phyloP scores from a whole-genome alignment of 345 rosid genomes.

The Populus simonii region DNA sequence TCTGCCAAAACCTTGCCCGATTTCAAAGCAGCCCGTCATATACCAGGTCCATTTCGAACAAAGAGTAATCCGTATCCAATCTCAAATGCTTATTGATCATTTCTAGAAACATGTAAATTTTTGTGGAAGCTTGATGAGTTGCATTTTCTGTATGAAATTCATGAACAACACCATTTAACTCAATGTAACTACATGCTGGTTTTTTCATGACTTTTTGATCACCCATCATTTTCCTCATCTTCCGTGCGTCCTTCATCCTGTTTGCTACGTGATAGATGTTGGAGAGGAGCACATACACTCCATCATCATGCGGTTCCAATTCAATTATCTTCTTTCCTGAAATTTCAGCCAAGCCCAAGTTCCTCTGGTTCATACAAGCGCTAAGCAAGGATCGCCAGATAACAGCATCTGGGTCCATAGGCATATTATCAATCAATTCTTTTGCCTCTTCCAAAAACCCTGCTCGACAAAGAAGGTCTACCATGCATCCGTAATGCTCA shows the following conservation, averaged over 20 bases:
- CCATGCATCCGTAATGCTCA: constrained; percentile 1
- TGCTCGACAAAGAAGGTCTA: not conserved
- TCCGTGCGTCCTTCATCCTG: not conserved
- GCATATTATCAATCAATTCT: not conserved
- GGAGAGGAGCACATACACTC: not conserved
- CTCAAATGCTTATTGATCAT: not conserved
- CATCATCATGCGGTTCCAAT: not conserved
- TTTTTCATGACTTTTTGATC: not conserved
- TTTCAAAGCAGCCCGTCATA: too few species aligned
- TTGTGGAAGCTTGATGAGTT: not conserved
- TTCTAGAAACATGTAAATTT: not conserved
- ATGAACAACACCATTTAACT: not conserved
- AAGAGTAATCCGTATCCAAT: not conserved
- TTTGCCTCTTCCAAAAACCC: not conserved
- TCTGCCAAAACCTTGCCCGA: too few species aligned
- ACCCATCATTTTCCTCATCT: not conserved
- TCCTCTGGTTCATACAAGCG: not conserved
- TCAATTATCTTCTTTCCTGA: not conserved
- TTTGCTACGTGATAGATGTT: not conserved
- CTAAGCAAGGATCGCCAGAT: not conserved
- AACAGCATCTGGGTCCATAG: not conserved
- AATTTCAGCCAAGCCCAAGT: not conserved
- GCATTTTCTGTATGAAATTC: not conserved
- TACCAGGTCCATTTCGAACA: not conserved
- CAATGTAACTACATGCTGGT: not conserved